Conservation (phyloP, 2,329 filamentous ascomycete genomes). For the Basipetospora chlamydospora region DNA sequence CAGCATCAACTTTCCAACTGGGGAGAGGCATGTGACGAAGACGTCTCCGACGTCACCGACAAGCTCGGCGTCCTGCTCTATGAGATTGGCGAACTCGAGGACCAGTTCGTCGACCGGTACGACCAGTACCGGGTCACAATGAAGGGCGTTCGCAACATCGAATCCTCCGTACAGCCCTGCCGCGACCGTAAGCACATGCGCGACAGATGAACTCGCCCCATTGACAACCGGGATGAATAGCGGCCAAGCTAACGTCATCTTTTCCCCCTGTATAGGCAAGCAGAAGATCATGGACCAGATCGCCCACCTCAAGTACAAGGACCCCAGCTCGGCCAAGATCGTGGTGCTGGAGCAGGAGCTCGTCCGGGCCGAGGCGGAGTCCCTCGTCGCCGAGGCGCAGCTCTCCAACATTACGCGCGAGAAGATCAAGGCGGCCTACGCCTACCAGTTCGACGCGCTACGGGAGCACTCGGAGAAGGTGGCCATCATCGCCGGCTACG, state of each 20-base stretch:
- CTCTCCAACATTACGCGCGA: conserved; percentile 98
- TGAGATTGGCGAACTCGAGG: conserved; percentile 95
- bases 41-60: conserved; percentile 97
- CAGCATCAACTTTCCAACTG: conserved; percentile 98
- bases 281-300: conserved; percentile 99
- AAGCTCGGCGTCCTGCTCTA: conserved; percentile 96
- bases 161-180: conserved; percentile 94
- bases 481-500: conserved; percentile 92
- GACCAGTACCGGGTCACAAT: conserved; percentile 98
- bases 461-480: conserved; percentile 97
- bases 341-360: conserved; percentile 97
- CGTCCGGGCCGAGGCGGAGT: conserved; percentile 94
- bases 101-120: conserved; percentile 96
- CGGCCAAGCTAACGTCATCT: background rate
- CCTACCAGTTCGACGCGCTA: conserved; percentile 94
- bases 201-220: background rate
- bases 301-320: conserved; percentile 98
- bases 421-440: conserved; percentile 97
- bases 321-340: conserved; percentile 94
- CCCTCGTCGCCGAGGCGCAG: conserved; percentile 95
- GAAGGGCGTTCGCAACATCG: conserved; percentile 98
- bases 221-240: no score
- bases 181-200: conserved; percentile 60
- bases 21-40: conserved; percentile 91
- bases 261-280: conserved; percentile 48